Conservation (phyloP, 176 grass and related monocot genomes). For the Juncus inflexus region DNA sequence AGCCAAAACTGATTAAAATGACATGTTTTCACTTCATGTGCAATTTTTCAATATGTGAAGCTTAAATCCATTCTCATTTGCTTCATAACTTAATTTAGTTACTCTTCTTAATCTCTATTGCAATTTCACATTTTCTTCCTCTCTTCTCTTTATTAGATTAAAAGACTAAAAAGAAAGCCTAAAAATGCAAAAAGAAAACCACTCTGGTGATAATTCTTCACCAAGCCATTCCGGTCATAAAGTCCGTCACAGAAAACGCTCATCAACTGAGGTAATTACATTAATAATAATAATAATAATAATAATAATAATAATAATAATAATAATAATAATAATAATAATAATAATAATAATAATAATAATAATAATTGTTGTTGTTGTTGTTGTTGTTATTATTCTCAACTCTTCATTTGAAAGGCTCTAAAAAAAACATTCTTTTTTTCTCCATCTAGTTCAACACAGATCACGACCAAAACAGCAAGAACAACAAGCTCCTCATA, state of each 20-base stretch:
- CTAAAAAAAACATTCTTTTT: neutral
- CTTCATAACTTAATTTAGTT: neutral
- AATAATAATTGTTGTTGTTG: no score
- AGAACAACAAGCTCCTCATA: constrained; percentile 55
- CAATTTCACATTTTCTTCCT: neutral
- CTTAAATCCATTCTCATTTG: neutral
- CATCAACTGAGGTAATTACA: constrained; percentile 28
- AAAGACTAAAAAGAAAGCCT: neutral
- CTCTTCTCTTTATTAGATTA: constrained; percentile 3
- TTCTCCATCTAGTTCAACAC: constrained; percentile 36
- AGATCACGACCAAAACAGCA: constrained; percentile 40
- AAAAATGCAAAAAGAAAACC: constrained; percentile 42
- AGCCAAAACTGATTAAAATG: neutral
- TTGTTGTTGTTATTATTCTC: no score
- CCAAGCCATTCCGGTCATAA: constrained; percentile 31
- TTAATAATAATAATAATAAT: neutral
- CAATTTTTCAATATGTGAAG: neutral
- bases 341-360: no score
- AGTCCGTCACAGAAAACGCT: constrained; percentile 42
- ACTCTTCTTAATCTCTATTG: neutral
- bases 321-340: no score
- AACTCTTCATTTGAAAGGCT: no score
- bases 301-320: no score
- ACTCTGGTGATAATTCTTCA: constrained; percentile 32
- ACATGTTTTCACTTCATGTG: no score